These are phyloP conservation scores for Cenococcum geophilum DNA, from an alignment of 495 filamentous ascomycete species.

Conservation along the genomic window DNA sequence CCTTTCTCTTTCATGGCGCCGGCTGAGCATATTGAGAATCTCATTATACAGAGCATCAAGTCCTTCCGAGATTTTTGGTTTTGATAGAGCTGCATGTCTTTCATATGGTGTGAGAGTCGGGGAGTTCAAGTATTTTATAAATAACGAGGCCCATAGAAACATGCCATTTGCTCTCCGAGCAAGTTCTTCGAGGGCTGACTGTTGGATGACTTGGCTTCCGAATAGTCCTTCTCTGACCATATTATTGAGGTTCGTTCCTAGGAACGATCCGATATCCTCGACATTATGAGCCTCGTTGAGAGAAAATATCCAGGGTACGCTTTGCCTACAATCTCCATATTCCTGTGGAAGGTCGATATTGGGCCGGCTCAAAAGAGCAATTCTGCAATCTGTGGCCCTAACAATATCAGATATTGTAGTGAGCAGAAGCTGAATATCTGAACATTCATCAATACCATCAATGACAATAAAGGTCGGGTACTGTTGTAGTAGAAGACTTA, in stretches of 20 bases:
- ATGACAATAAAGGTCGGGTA: constrained; percentile 25
- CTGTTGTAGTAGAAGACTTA: constrained; percentile 15
- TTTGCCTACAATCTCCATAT: constrained; percentile 18
- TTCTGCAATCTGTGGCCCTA: constrained; percentile 11
- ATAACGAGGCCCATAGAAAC: constrained; percentile 24
- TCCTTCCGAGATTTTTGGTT: constrained; percentile 8
- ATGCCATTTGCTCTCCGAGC: constrained; percentile 16
- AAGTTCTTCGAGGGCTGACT: constrained; percentile 4
- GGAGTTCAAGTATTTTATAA: constrained; percentile 19
- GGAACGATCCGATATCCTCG: constrained; percentile 10
- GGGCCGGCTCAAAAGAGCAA: constrained; percentile 19
- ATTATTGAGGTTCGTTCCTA: constrained; percentile 13
- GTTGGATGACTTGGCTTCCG: constrained; percentile 18
- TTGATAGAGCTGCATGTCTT: constrained; percentile 10
- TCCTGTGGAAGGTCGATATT: constrained; percentile 11
- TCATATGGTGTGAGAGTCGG: constrained; percentile 19
- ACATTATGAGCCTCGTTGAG: constrained; percentile 10
- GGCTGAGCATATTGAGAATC: constrained; percentile 17
- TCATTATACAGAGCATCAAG: constrained; percentile 16
- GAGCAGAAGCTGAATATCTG: constrained; percentile 14
- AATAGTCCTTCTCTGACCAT: constrained; percentile 24
- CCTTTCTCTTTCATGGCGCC: constrained; percentile 10
- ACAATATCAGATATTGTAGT: constrained; percentile 15
- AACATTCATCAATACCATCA: constrained; percentile 26
- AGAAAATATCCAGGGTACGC: constrained; percentile 7